phyloP scores from a whole-genome alignment of 345 rosid genomes.

The Gossypium arboreum region DNA sequence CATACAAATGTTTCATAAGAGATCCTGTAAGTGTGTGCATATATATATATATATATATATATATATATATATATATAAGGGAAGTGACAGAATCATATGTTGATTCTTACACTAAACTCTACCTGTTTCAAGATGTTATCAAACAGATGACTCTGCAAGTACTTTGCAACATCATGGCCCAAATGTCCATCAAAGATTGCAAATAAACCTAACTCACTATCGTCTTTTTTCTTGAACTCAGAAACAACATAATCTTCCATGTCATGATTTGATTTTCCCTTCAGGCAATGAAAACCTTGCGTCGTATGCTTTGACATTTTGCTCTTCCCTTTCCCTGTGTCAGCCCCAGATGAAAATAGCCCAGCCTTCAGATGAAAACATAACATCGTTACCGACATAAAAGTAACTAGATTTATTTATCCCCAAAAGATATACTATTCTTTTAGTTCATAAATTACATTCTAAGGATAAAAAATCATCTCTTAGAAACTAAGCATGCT shows the following conservation, averaged over 20 bases:
- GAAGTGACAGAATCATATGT: background rate
- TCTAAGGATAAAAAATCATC: too few species aligned
- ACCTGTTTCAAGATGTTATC: conserved; percentile 72
- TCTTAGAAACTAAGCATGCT: too few species aligned
- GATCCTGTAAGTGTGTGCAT: too few species aligned
- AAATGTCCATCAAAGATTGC: conserved; percentile 87
- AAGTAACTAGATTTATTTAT: too few species aligned
- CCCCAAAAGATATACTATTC: too few species aligned
- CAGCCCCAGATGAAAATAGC: conserved; percentile 42
- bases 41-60: background rate
- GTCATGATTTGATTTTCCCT: conserved; percentile 28
- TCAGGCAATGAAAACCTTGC: conserved; percentile 64
- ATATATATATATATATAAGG: background rate
- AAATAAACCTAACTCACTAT: conserved; percentile 66
- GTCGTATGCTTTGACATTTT: conserved; percentile 54
- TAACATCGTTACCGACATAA: background rate
- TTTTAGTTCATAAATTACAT: too few species aligned
- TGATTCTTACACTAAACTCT: conserved; percentile 14
- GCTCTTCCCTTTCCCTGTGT: conserved; percentile 77
- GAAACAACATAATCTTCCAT: conserved; percentile 34
- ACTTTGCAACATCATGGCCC: conserved; percentile 75
- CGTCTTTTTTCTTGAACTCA: conserved; percentile 44
- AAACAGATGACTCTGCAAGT: conserved; percentile 67
- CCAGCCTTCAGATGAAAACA: conserved; percentile 53
- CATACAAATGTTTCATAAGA: conserved; percentile 6